Percentiles rank a stretch among this genome's conserved stretches.
Evolutionary conservation across 2,329 filamentous ascomycete genomes (phyloP).

Genomic region (Ophiostoma perfectum): DNA sequence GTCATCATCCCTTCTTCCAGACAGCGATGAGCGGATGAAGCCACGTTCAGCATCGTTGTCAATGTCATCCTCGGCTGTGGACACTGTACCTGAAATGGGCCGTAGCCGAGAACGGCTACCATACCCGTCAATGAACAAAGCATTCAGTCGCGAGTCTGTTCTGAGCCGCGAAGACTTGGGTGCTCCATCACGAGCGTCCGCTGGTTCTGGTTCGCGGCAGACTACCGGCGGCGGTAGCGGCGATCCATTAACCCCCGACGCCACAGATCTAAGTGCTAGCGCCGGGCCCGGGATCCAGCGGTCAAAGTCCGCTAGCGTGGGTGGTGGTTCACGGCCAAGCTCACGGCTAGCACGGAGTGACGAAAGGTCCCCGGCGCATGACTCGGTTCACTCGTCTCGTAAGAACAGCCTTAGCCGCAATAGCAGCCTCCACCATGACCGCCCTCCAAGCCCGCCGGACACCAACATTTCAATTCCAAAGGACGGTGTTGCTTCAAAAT

Average conservation of each 20-base stretch:
- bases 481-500: constrained; percentile 28
- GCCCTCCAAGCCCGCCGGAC: constrained; percentile 60
- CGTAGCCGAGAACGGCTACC: constrained; percentile 50
- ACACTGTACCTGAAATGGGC: constrained; percentile 46
- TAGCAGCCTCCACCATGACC: constrained; percentile 38
- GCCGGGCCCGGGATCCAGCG: constrained; percentile 36
- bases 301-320: constrained; percentile 40
- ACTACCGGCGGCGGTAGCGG: constrained; percentile 35
- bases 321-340: constrained; percentile 15
- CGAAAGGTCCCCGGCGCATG: constrained; percentile 29
- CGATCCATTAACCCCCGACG: constrained; percentile 62
- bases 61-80: constrained; percentile 26
- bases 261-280: constrained; percentile 59
- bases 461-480: constrained; percentile 52
- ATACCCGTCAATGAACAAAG: constrained; percentile 82
- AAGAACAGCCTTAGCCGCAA: constrained; percentile 35
- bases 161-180: constrained; percentile 53
- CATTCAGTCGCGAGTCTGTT: constrained; percentile 82
- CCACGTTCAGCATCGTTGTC: constrained; percentile 16
- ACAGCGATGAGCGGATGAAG: constrained; percentile 14
- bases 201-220: constrained; percentile 18
- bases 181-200: constrained; percentile 27
- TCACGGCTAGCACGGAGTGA: constrained; percentile 7
- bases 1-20: background rate
- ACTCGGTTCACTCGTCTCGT: constrained; percentile 34